Evolutionary conservation across 331 rosid genomes (phyloP), one percentile per base, ranked within the genome.

Genomic region (Saraca asoca): DNA sequence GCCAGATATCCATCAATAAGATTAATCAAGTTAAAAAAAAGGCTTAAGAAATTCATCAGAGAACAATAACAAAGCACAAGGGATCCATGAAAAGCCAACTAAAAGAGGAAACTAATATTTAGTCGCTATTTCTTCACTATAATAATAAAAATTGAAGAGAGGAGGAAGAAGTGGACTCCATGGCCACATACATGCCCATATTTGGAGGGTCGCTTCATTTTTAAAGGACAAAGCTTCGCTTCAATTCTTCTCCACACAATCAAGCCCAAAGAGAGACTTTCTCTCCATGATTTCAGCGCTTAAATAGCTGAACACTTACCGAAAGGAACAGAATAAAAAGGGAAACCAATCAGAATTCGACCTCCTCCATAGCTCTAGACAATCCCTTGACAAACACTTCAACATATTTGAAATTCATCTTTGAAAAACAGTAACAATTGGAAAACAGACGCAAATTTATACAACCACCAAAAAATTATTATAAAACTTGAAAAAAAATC

Each of bases 171-270:
- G 44, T 64, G 79, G 83, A 82, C 45, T 45, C 68, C 62, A 75
- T 78, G 66, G 59, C 71, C 62, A 77, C 71, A 66, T 38, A 80
- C 56, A 53, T 43, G 76, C 69, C 86, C 54, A 60, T 68, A 87
- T 70, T 82, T 75, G 65, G 76, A 69, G 72, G 81, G 77, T 54
- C 73, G 76, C 78, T 60, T 64, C 63, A 51, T 56, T 80, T 63
- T 77, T 55, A 49, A 80, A 81, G 84, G 83, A 80, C 31, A 5
- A 38, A 80, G 37, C 77, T 63, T 74, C 51, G 12, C 81, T 69
- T 78, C 81, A 75, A 90, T 73, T 85, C 53, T 77, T 85, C 88
- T 87, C 86, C 89, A 63, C 89, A 82, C 79, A 68, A 73, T 63
- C 51, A 71, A 65, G 44, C 58, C 37, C 63, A 45, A 58, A n/a